Base-by-base conservation (phyloP, 2,329 filamentous ascomycete species). In the Delphinella strobiligena region DNA sequence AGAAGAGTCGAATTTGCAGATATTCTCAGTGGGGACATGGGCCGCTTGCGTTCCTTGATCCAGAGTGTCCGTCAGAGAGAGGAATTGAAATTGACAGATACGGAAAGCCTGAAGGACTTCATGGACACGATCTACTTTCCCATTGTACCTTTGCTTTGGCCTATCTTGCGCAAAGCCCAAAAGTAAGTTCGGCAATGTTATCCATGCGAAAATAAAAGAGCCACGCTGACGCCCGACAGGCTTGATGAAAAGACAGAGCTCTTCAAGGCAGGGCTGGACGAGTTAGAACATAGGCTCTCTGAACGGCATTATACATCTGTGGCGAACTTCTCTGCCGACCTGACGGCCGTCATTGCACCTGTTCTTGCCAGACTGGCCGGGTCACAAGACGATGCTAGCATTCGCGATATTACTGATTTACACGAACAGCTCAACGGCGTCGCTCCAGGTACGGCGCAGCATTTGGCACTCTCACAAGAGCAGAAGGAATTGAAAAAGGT, bases 111-210 rank as follows among this genome's bases (percentile, higher is more conserved):
- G 51, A 77, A 77, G 49, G 77, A 80, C 44, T 80, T 94, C 53
- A 75, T 96, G 19, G 82, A 96, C 56, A 81, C 76, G 27, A 81
- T 93, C 50, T 98, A 96, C 62, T 95, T 96, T 49, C 91, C 91
- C 1, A 75, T 95, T 11, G 74, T 80, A 41, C 78, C 78, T 50
- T 64, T 93, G 37, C 71, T 98, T 16, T 73, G 72, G 53, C 81
- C 84, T 3, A 80, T 91, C 19, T 67, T 95, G 36, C 80, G 87
- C 31, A 86, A 82, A 61, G 86, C 86, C 8, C 71, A 83, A 53
- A 68, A 68, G 86, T 95, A 73, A 75, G 87, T 75, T 41, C 19
- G 42, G 18, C 31, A 37, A 38, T 8, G 4, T 15, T 41, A 10
- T 11, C 30, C 24, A 32, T 29, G n/a, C 24, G 12, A 19, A 31